Evolutionary conservation across 2,329 filamentous ascomycete species (phyloP), one percentile per base, ranked within the genome.

Genomic region (Furcasterigmium sp.): DNA sequence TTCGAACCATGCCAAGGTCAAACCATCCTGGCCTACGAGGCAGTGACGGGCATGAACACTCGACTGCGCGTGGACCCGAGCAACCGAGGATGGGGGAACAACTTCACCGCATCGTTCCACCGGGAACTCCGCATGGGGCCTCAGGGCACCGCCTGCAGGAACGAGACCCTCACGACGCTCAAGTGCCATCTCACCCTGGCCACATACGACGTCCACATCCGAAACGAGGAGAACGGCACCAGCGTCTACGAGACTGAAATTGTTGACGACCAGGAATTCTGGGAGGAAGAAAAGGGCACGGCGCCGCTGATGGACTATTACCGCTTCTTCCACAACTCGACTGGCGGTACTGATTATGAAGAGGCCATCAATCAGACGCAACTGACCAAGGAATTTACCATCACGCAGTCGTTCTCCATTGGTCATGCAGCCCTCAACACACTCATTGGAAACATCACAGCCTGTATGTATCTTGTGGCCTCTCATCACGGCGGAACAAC

Each of bases 131-230:
- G n/a, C n/a, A n/a, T n/a, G n/a, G n/a, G n/a, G n/a, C n/a, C n/a
- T n/a, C n/a, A n/a, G n/a, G n/a, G n/a, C n/a, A n/a, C n/a, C n/a
- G n/a, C n/a, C n/a, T 44, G 43, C 25, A 4, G n/a, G 2, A 5
- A 29, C 4, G 25, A 20, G 14, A 36, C 8, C 7, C 15, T 35
- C 3, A 30, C 26, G 18, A 26, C 30, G 7, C 37, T 41, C 20
- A 25, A 32, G 2, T 46, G 44, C 18, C 39, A 25, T 7, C 25
- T 43, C 14, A 17, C n/a, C 7, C 37, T 41, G 2, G 26, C 44
- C 8, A 43, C 20, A 4, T 38, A 44, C 25, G 25, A 36, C 9
- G 9, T 38, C 10, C n/a, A 37, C 3, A 39, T 44, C 17, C 11
- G 41, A 9, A 38, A 43, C 6, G 25, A 35, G 4, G 32, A 25